phyloP scores from a whole-genome alignment of 2,329 filamentous ascomycete species.

The Colletotrichum sp. region DNA sequence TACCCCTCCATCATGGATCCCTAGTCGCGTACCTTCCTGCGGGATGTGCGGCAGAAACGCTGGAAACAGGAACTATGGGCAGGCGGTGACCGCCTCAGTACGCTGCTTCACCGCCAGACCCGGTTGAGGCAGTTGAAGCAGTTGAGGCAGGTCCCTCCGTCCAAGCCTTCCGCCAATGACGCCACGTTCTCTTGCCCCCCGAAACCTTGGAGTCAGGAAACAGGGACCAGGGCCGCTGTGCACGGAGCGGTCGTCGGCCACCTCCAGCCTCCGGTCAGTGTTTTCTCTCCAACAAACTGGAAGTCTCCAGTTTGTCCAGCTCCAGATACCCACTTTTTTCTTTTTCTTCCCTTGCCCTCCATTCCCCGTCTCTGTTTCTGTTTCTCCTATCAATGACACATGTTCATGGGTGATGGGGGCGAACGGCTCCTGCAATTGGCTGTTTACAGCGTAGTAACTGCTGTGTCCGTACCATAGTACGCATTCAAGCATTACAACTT shows the following conservation, averaged over 20 bases:
- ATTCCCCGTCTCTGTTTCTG: not conserved
- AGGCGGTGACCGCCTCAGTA: not conserved
- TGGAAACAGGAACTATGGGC: not conserved
- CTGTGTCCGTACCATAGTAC: too few species aligned
- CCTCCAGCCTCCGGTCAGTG: not conserved
- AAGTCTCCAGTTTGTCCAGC: not conserved
- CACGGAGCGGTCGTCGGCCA: slow-evolving; percentile 7
- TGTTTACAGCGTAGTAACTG: not conserved
- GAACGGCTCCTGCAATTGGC: not conserved
- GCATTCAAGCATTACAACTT: not conserved
- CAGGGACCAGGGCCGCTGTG: not conserved
- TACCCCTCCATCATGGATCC: not conserved
- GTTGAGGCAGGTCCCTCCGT: not conserved
- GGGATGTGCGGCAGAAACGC: not conserved
- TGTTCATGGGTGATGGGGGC: not conserved
- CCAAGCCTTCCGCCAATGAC: not conserved
- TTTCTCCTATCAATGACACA: slow-evolving; percentile 5
- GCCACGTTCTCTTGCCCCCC: not conserved
- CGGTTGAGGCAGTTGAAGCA: not conserved
- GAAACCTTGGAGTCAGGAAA: not conserved
- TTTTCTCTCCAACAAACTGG: not conserved
- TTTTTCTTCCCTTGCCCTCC: not conserved
- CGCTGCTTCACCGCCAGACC: not conserved
- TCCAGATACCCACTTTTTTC: not conserved
- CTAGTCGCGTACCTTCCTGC: not conserved